phyloP scores from a whole-genome alignment of 768 basidiomycete species.

The Suillus subluteus region DNA sequence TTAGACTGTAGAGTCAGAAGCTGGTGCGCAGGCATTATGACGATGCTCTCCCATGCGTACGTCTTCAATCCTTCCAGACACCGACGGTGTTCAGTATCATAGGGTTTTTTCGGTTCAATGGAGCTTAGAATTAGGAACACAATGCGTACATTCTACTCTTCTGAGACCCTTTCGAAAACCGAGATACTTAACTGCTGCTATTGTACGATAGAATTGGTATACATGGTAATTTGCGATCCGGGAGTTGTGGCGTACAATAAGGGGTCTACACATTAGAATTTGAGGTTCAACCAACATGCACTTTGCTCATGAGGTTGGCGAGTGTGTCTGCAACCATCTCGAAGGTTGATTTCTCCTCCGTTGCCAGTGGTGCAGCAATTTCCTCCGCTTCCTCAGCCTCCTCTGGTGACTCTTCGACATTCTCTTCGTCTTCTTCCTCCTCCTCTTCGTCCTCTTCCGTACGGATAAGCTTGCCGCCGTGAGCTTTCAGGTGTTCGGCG shows the following conservation, averaged over 20 bases:
- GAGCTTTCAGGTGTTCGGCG: conserved; percentile 55
- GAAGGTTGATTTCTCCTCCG: conserved; percentile 27
- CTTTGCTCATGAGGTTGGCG: conserved; percentile 68
- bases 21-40: background rate
- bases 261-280: conserved; percentile 6
- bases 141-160: conserved; percentile 47
- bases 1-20: background rate
- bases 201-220: conserved; percentile 29
- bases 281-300: conserved; percentile 44
- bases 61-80: conserved; percentile 7
- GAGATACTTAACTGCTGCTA: conserved; percentile 1
- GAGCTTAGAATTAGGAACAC: background rate
- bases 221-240: conserved; percentile 15
- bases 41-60: conserved; percentile 9
- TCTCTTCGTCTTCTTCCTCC: conserved; percentile 57
- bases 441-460: conserved; percentile 83
- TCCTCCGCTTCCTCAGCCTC: conserved; percentile 32
- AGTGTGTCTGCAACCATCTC: conserved; percentile 57
- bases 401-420: conserved; percentile 32
- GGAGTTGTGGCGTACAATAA: conserved; percentile 8
- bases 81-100: conserved; percentile 14
- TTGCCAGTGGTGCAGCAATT: conserved; percentile 21
- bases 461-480: conserved; percentile 67
- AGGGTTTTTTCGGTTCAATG: conserved; percentile 4
- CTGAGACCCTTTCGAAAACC: conserved; percentile 61